phyloP scores from a whole-genome alignment of 2,329 filamentous ascomycete species.

The Cladosporium sp. region DNA sequence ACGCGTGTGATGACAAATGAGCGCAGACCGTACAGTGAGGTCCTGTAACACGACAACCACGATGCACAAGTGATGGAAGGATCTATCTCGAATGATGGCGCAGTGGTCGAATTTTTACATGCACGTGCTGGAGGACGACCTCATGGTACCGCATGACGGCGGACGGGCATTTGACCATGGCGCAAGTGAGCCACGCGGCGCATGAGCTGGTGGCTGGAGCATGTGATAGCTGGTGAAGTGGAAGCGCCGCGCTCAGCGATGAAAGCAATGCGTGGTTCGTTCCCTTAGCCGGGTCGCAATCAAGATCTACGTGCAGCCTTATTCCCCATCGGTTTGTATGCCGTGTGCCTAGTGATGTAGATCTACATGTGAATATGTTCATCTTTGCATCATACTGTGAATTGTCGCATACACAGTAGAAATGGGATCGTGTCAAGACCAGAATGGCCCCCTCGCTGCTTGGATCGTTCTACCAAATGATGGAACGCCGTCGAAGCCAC shows the following conservation, averaged over 20 bases:
- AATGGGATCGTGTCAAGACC: no score
- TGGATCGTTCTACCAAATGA: no score
- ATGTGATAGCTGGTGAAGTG: neutral
- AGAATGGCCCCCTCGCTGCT: no score
- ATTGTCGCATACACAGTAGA: no score
- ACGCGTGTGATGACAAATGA: neutral
- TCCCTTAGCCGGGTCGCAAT: neutral
- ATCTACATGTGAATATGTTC: no score
- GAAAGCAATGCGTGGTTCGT: neutral
- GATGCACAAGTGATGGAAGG: neutral
- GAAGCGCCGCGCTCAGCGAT: neutral
- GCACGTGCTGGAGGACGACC: neutral
- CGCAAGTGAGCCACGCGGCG: neutral
- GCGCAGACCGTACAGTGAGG: neutral
- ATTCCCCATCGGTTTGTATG: no score
- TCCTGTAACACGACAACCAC: neutral
- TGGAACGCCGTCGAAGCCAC: no score
- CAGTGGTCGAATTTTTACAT: neutral
- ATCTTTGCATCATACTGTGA: no score
- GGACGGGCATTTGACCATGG: neutral
- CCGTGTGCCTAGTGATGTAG: no score
- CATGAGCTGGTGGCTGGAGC: neutral
- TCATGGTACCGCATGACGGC: neutral
- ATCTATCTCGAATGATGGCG: neutral
- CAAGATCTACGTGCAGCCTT: neutral